Evolutionary conservation across 2,329 filamentous ascomycete genomes (phyloP).

Genomic region (Talaromyces albobiverticillius): DNA sequence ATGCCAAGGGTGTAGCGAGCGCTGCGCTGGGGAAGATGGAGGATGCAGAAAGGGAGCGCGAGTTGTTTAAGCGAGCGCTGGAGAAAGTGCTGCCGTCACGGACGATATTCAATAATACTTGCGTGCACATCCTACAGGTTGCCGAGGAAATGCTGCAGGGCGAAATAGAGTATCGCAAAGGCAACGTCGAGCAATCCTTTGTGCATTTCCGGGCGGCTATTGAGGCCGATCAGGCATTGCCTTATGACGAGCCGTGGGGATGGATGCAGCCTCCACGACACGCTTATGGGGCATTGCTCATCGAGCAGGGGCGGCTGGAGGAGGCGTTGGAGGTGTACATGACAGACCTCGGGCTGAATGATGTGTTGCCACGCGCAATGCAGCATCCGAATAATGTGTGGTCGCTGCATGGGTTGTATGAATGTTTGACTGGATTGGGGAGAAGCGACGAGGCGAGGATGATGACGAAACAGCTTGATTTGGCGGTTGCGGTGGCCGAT

Average conservation of each 20-base stretch:
- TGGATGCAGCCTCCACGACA: conserved; percentile 69
- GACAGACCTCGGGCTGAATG: conserved; percentile 56
- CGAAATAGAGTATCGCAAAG: conserved; percentile 64
- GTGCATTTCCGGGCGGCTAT: conserved; percentile 54
- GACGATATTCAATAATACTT: conserved; percentile 65
- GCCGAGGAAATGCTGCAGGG: conserved; percentile 57
- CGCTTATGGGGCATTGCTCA: conserved; percentile 60
- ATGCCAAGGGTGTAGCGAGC: conserved; percentile 63
- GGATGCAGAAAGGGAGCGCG: conserved; percentile 40
- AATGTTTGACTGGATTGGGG: conserved; percentile 59
- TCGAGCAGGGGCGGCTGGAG: conserved; percentile 57
- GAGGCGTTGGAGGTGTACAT: conserved; percentile 54
- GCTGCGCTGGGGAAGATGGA: conserved; percentile 55
- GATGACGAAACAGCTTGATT: conserved; percentile 45
- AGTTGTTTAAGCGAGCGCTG: conserved; percentile 50
- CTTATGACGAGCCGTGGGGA: conserved; percentile 67
- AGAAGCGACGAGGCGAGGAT: conserved; percentile 42
- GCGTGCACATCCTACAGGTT: conserved; percentile 58
- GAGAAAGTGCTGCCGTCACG: conserved; percentile 54
- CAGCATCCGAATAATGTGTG: conserved; percentile 70
- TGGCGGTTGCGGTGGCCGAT: conserved; percentile 55
- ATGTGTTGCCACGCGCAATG: conserved; percentile 57
- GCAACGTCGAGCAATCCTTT: conserved; percentile 57
- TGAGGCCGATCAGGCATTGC: conserved; percentile 55
- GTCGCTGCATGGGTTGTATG: conserved; percentile 67